phyloP scores from a whole-genome alignment of 257 asterid species.

The Solanum tarijense region DNA sequence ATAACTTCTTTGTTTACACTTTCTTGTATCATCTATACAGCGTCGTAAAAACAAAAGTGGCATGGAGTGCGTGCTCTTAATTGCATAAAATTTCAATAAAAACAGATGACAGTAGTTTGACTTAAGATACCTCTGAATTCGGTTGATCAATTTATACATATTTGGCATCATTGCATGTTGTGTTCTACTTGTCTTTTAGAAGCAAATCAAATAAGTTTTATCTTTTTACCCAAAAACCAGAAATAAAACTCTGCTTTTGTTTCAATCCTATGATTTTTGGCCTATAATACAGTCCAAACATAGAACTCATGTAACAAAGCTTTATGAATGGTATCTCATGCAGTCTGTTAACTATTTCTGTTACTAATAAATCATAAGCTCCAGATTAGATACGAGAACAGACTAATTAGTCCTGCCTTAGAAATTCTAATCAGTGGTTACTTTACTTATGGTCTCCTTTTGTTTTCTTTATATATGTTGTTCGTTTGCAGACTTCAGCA shows the following conservation, averaged over 20 bases:
- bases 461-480: not conserved
- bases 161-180: not conserved
- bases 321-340: not conserved
- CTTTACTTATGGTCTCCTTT: not conserved
- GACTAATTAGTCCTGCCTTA: not conserved
- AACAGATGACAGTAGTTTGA: not conserved
- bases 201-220: not conserved
- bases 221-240: not conserved
- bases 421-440: not conserved
- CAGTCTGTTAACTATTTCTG: not conserved
- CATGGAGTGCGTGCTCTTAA: not conserved
- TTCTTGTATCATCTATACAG: not conserved
- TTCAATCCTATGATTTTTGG: not conserved
- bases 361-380: not conserved
- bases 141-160: not conserved
- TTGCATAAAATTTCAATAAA: not conserved
- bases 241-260: not conserved
- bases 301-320: not conserved
- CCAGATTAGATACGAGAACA: not conserved
- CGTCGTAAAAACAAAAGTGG: not conserved
- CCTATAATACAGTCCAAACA: not conserved
- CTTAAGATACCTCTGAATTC: not conserved
- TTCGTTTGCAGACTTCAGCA: conserved; percentile 38
- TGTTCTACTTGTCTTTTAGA: not conserved
- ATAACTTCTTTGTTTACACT: not conserved